phyloP scores from a whole-genome alignment of 192 early-diverging fungal species.

The Coemansia sp. region DNA sequence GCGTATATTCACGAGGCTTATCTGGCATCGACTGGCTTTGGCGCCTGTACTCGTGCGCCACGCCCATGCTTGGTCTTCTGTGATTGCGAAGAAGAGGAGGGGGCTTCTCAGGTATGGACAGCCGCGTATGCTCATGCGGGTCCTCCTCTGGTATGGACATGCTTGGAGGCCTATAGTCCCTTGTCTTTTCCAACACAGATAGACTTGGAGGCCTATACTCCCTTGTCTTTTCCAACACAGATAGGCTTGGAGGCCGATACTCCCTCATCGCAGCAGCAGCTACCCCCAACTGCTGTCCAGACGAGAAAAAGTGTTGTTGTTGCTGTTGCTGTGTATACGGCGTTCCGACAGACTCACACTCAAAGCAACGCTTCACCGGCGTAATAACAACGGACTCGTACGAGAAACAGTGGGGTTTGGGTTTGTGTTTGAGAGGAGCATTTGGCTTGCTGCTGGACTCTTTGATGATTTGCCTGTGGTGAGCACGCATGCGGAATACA shows the following conservation, averaged over 20 bases:
- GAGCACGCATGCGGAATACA: conserved; percentile 26
- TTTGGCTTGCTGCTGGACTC: conserved; percentile 5
- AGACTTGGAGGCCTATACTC: not conserved
- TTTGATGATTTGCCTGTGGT: conserved; percentile 39
- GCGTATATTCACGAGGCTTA: not conserved
- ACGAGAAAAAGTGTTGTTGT: no score
- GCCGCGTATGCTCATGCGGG: no score
- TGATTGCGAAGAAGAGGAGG: no score
- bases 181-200: not conserved
- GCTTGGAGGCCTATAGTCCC: no score
- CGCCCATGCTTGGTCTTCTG: no score
- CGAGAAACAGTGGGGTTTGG: conserved; percentile 27
- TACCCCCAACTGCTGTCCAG: no score
- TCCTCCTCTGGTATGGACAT: no score
- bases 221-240: not conserved
- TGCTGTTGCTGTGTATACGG: not conserved
- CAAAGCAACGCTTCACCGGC: not conserved
- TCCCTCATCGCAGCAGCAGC: no score
- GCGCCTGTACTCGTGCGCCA: no score
- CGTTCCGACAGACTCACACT: not conserved
- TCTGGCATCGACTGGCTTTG: no score
- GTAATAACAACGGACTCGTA: conserved; percentile 30
- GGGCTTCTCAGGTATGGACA: no score
- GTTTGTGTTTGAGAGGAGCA: not conserved
- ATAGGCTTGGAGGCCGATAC: not conserved